Evolutionary conservation across 305 asterid genomes (phyloP), one percentile per base, ranked within the genome.

Genomic region (Fraxinus nigra): DNA sequence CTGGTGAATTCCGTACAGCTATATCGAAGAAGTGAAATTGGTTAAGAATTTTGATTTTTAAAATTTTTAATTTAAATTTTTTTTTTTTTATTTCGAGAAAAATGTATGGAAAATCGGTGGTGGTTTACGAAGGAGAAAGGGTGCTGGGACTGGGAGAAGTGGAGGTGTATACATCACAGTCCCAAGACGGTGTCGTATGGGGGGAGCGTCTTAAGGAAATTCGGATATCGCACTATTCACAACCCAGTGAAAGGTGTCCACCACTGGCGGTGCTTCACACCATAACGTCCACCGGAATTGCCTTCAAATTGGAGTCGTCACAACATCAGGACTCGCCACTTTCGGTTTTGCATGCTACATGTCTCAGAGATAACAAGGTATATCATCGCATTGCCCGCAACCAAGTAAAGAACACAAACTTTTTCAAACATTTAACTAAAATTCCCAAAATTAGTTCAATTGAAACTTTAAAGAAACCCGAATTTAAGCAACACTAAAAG

Each of bases 311-410:
- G 96, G 97, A 97, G 89, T 86, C 93, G 79, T 70, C 91, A 69
- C 88, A 81, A 87, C 82, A 81, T 78, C 92, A 81, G 82, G 91
- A 93, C 34, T 91, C 98, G 81, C 97, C 89, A 84, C 97, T 97
- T 83, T 85, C 90, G 22, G 78, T 83, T 87, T 89, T 94, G 95
- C 98, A 94, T 82, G 91, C 97, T 48, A 90, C 90, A 82, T 97
- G 99, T 90, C 98, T 94, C 94, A 91, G 91, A 82, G 97, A 94
- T 30, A 94, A 93, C 88, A 97, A 97, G 99, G 99, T 97, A 97
- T 91, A 87, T 84, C 83, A 82, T 86, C 75, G 86, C 83, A 81
- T 76, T 80, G 86, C 86, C 81, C 40, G 40, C 75, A 81, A 80
- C 84, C 83, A 82, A 81, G 46, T 38, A 32, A 81, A 77, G 75